Evolutionary conservation across 2,329 filamentous ascomycete genomes (phyloP), one percentile per base, ranked within the genome.

Genomic region (Fonsecaea monophora): DNA sequence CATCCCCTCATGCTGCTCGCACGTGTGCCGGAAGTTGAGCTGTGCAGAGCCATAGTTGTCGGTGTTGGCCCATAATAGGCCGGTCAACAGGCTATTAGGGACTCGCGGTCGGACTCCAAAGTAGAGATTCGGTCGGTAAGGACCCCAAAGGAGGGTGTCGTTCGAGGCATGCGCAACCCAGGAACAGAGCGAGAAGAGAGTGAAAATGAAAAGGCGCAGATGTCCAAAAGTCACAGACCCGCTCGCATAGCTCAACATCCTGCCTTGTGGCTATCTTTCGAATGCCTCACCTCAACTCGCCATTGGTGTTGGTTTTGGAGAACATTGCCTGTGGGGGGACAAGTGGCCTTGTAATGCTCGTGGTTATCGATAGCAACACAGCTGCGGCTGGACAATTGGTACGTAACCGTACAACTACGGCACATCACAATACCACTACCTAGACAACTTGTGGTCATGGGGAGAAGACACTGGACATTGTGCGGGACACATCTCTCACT

Each of bases 1-100:
- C 86, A 99, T 96, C 71, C 91, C 91, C 77, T 96, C 92, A 77
- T 95, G 87, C 78, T 99, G 95, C 78, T 98, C 95, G 80, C 95
- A 99, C 0, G 95, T 97, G 78, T 97, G 93, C 71, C 95, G 89
- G 74, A 97, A 90, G 67, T 58, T 64, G 25, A 34, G 38, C 63
- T 67, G 61, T 48, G 48, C 67, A 25, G 61, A 40, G 37, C 34
- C 64, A 78, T 90, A 97, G 72, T 89, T 86, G 75, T 98, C 92
- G 15, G 96, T 89, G 73, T 90, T 90, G 4, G 89, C 88, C 95
- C 95, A 99, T 82, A 98, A 87, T 76, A 99, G 82, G 0, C 91
- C 93, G 1, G 92, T 89, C 79, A 90, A 88, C 72, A 98, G 78
- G 73, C 92, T 94, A 76, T 94, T 89, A 0, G 94, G 90, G 58